These are phyloP conservation scores for Periconia macrospinosa DNA, from an alignment of 2,329 filamentous ascomycete genomes.

Conservation along the genomic window DNA sequence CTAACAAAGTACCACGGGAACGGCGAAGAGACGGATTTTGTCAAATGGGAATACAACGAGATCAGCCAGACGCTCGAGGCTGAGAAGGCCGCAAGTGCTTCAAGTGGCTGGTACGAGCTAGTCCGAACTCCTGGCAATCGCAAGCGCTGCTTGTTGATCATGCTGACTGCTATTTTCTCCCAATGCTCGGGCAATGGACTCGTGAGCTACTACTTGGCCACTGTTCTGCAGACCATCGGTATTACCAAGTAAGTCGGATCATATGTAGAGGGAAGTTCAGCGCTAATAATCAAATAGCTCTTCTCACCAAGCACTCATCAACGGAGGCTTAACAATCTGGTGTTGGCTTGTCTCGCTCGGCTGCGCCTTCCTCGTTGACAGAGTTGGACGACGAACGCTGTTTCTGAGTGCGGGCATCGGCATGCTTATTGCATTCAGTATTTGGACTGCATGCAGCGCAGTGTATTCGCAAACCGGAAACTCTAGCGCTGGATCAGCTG, in stretches of 20 bases:
- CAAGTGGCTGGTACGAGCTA: slow-evolving; percentile 17
- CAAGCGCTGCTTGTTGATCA: slow-evolving; percentile 16
- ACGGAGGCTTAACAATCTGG: slow-evolving; percentile 61
- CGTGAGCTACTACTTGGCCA: slow-evolving; percentile 15
- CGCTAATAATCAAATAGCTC: slow-evolving; percentile 26
- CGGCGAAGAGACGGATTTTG: slow-evolving; percentile 15
- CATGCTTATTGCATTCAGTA: slow-evolving; percentile 34
- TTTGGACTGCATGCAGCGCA: slow-evolving; percentile 31
- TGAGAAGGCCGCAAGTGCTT: slow-evolving; percentile 12
- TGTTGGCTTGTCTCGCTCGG: slow-evolving; percentile 58
- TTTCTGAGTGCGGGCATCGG: slow-evolving; percentile 36
- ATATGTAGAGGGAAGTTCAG: slow-evolving; percentile 9
- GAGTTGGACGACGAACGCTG: slow-evolving; percentile 34
- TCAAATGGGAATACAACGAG: slow-evolving; percentile 19
- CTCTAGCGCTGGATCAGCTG: slow-evolving; percentile 41
- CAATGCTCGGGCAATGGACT: slow-evolving; percentile 22
- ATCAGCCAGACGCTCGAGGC: slow-evolving; percentile 17
- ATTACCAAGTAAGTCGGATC: slow-evolving; percentile 19
- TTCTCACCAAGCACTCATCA: slow-evolving; percentile 46
- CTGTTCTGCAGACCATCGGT: slow-evolving; percentile 16
- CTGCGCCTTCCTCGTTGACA: slow-evolving; percentile 32
- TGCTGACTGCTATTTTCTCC: slow-evolving; percentile 15
- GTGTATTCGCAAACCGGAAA: slow-evolving; percentile 16
- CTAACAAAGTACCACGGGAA: slow-evolving; percentile 21
- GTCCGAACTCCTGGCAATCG: slow-evolving; percentile 19